Conservation (phyloP, 192 early-diverging fungal genomes). For the Martensiomyces pterosporus region DNA sequence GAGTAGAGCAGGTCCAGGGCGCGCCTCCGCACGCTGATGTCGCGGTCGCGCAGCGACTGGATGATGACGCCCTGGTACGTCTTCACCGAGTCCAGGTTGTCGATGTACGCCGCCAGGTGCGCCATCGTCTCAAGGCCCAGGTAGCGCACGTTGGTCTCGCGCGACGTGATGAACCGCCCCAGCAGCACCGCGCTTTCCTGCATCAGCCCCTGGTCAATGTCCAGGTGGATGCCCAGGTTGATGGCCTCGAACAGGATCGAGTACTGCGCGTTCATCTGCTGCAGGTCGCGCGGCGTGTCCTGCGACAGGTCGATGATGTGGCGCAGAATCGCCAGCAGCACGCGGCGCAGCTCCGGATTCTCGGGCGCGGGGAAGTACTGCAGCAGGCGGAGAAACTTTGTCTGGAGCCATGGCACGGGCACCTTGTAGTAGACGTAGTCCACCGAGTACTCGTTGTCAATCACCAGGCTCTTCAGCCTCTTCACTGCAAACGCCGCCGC, state of each 20-base stretch:
- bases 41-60: constrained; percentile 90
- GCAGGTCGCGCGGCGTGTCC: constrained; percentile 90
- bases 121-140: constrained; percentile 97
- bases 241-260: constrained; percentile 97
- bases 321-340: constrained; percentile 72
- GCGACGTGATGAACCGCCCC: constrained; percentile 85
- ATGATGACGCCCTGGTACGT: constrained; percentile 83
- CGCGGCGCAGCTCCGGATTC: constrained; percentile 52
- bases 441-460: constrained; percentile 73
- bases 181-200: constrained; percentile 79
- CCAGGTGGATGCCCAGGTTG: constrained; percentile 90
- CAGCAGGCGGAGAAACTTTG: constrained; percentile 88
- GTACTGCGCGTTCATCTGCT: constrained; percentile 98
- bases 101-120: constrained; percentile 79
- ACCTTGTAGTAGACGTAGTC: constrained; percentile 99
- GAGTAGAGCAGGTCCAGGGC: constrained; percentile 94
- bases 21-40: constrained; percentile 92
- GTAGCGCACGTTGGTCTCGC: constrained; percentile 98
- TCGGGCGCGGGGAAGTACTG: constrained; percentile 94
- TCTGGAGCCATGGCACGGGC: constrained; percentile 96
- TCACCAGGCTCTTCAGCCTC: constrained; percentile 78
- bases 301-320: constrained; percentile 81
- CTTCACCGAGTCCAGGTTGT: constrained; percentile 81
- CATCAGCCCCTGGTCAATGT: constrained; percentile 82
- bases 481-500: constrained; percentile 75